Evolutionary conservation across 371 early-diverging fungal genomes (phyloP).

Genomic region (Apophysomyces variabilis): DNA sequence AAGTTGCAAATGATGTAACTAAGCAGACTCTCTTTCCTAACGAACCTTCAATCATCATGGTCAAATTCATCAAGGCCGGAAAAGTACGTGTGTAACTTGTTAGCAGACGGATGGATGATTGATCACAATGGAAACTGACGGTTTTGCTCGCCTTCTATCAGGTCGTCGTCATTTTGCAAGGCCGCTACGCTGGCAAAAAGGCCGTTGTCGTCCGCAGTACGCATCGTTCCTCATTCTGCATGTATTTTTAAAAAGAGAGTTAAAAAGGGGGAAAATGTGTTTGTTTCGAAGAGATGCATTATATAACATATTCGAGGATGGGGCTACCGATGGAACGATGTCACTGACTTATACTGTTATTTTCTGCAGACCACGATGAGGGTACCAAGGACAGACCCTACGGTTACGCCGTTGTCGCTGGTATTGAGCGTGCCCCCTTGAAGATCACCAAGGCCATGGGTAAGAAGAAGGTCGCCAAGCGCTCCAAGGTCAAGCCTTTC

Average conservation of each 20-base stretch:
- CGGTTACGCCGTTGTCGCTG: constrained; percentile 97
- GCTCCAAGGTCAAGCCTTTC: constrained; percentile 98
- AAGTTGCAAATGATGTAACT: neutral
- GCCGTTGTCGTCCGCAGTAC: constrained; percentile 97
- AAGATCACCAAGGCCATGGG: constrained; percentile 96
- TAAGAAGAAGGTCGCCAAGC: constrained; percentile 93
- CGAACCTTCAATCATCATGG: constrained; percentile 56
- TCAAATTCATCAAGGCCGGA: constrained; percentile 81
- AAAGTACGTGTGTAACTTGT: constrained; percentile 50
- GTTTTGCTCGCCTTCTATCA: constrained; percentile 33
- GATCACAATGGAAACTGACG: constrained; percentile 18
- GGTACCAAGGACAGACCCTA: constrained; percentile 93
- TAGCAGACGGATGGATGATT: constrained; percentile 33
- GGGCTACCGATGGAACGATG: neutral
- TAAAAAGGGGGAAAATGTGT: neutral
- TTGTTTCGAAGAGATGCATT: neutral
- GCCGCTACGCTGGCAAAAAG: constrained; percentile 99
- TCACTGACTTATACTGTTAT: neutral
- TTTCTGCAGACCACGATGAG: constrained; percentile 72
- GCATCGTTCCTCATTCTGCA: constrained; percentile 24
- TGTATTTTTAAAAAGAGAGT: neutral
- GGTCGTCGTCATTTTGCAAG: constrained; percentile 97
- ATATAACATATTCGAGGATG: too few relatives aligned
- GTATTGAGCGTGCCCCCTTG: constrained; percentile 95
- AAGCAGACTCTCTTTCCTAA: constrained; percentile 31